These are phyloP conservation scores for Lactuca sativa DNA, from an alignment of 129 eudicot species.

Conservation along the genomic window DNA sequence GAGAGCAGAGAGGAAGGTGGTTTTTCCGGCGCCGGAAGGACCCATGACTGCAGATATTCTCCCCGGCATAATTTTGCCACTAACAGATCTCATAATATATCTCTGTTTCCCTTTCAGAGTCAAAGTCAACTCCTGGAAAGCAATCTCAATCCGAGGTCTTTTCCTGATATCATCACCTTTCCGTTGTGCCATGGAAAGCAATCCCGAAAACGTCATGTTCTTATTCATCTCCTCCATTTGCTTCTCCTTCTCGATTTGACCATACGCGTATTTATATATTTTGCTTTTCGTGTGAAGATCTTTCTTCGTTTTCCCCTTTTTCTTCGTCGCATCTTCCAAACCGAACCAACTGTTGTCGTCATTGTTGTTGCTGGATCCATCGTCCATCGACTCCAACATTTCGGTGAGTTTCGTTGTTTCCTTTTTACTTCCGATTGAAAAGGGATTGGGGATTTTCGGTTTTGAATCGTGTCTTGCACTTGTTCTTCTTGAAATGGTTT, in stretches of 20 bases:
- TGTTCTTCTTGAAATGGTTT: conserved; percentile 60
- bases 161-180: conserved; percentile 43
- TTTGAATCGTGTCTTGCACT: conserved; percentile 31
- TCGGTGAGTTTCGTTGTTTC: conserved; percentile 52
- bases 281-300: conserved; percentile 67
- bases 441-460: conserved; percentile 14
- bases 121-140: conserved; percentile 68
- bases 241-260: conserved; percentile 87
- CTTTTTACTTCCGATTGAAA: conserved; percentile 36
- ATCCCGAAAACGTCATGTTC: conserved; percentile 75
- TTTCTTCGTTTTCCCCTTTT: conserved; percentile 46
- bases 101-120: conserved; percentile 58
- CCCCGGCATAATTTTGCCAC: conserved; percentile 71
- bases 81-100: conserved; percentile 65
- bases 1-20: conserved; percentile 75
- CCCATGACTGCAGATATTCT: conserved; percentile 89
- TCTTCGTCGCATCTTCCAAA: conserved; percentile 51
- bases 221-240: conserved; percentile 62
- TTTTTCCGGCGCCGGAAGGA: conserved; percentile 88
- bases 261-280: conserved; percentile 81
- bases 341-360: conserved; percentile 16
- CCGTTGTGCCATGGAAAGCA: conserved; percentile 76
- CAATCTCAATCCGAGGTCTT: conserved; percentile 62
- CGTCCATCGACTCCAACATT: conserved; percentile 59
- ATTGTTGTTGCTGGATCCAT: conserved; percentile 34